These are phyloP conservation scores for Leucocoprinus leucothites DNA, from an alignment of 768 basidiomycete genomes.

Conservation along the genomic window DNA sequence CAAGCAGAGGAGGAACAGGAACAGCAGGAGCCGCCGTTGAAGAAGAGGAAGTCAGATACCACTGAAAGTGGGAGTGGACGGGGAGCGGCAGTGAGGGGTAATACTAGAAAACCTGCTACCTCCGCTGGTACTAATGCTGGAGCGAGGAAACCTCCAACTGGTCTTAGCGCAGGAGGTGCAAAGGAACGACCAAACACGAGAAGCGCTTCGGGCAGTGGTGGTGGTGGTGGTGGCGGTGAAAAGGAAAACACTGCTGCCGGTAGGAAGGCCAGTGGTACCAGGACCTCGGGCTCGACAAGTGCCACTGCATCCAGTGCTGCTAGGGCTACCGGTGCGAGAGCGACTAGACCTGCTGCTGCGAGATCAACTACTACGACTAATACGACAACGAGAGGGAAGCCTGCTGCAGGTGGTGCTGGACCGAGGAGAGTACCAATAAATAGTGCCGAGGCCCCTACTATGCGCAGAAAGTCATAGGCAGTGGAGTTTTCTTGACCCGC, in stretches of 20 bases:
- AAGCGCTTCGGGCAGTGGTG: neutral
- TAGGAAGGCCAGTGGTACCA: conserved; percentile 15
- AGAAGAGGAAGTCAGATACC: conserved; percentile 44
- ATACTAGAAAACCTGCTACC: neutral
- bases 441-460: conserved; percentile 58
- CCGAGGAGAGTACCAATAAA: conserved; percentile 66
- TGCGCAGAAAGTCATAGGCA: conserved; percentile 12
- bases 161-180: conserved; percentile 17
- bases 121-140: conserved; percentile 23
- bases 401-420: conserved; percentile 27
- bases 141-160: conserved; percentile 21
- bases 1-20: neutral
- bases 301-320: conserved; percentile 12
- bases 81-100: neutral
- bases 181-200: conserved; percentile 33
- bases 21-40: conserved; percentile 37
- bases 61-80: conserved; percentile 24
- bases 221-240: conserved; percentile 23
- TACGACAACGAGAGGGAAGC: neutral
- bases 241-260: conserved; percentile 32
- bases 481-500: neutral
- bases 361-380: neutral
- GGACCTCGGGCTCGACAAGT: conserved; percentile 11
- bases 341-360: neutral
- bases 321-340: conserved; percentile 1